Base-by-base conservation (phyloP, 192 early-diverging fungal genomes). In the Backusella tuberculispora region DNA sequence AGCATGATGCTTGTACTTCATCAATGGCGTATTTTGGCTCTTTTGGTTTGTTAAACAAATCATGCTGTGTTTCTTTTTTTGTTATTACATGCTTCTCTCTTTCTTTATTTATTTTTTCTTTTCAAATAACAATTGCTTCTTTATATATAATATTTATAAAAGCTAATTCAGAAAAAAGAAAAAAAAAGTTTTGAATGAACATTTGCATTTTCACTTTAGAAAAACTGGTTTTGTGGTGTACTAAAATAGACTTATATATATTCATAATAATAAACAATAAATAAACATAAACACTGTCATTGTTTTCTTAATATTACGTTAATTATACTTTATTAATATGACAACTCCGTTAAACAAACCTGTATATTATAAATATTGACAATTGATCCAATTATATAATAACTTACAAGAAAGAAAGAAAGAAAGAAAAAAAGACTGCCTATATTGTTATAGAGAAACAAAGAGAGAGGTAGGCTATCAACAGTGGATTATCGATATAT, bases 1-100 rank as follows among this genome's bases (percentile, higher is more conserved):
- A 53, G 50, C 50, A 53, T 53, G 50, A 53, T 53, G n/a, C 19
- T 53, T 53, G 50, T 53, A 53, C 50, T 53, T 53, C 50, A 53
- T 19, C n/a, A 53, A 53, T 53, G 50, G 50, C 50, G 50, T 53
- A 53, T 53, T 53, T 53, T 34, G 29, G 29, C 29, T 34, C n/a
- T 53, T 53, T 53, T 53, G 17, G 47, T 50, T 50, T 53, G 50
- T 53, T 19, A 53, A 53, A 53, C 50, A 53, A 53, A 53, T 53
- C 50, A 53, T 6, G 17, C 6, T 53, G 5, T 7, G 15, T 50
- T 7, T 50, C n/a, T 50, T 7, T 50, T 50, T 17, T 50, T 50
- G n/a, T 50, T 19, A n/a, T n/a, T n/a, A n/a, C n/a, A n/a, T n/a
- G n/a, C n/a, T n/a, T n/a, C n/a, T n/a, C n/a, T n/a, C n/a, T 7